Evolutionary conservation across 2,329 filamentous ascomycete genomes (phyloP).

Genomic region (Phialophora expanda): DNA sequence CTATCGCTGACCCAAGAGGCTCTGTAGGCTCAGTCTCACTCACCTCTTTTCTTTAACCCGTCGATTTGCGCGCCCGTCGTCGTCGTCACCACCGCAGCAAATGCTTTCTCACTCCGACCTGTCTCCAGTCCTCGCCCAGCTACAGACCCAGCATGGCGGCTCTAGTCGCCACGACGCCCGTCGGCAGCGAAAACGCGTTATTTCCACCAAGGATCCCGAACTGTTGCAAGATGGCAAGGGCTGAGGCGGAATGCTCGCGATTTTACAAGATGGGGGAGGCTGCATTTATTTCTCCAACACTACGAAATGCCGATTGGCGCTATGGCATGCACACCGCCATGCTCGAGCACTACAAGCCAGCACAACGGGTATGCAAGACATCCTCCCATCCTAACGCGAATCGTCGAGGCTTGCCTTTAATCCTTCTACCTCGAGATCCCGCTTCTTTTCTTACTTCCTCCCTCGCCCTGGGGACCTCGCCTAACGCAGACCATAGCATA

Average conservation of each 20-base stretch:
- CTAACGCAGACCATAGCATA: conserved; percentile 28
- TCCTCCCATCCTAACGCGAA: conserved; percentile 33
- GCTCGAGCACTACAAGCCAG: conserved; percentile 35
- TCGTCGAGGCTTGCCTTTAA: conserved; percentile 23
- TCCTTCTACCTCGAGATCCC: conserved; percentile 15
- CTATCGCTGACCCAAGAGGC: conserved; percentile 27
- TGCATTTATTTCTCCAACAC: conserved; percentile 33
- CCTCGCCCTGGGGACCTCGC: conserved; percentile 15
- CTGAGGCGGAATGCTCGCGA: conserved; percentile 47
- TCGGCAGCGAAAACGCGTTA: conserved; percentile 50
- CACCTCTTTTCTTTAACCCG: conserved; percentile 1
- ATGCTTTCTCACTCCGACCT: conserved; percentile 29
- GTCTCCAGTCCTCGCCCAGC: conserved; percentile 23
- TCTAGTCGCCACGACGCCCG: conserved; percentile 50
- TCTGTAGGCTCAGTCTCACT: conserved; percentile 26
- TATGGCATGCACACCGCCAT: conserved; percentile 38
- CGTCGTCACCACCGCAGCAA: conserved; percentile 29
- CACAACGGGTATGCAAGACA: conserved; percentile 39
- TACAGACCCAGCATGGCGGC: conserved; percentile 53
- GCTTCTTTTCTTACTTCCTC: conserved; percentile 14
- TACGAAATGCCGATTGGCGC: conserved; percentile 45
- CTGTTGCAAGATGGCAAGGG: conserved; percentile 52
- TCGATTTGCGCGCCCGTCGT: conserved; percentile 2
- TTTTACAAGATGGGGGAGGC: conserved; percentile 41
- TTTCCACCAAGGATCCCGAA: conserved; percentile 49